Base-by-base conservation (phyloP, 148 eudicot species). In the Rhododendron molle region DNA sequence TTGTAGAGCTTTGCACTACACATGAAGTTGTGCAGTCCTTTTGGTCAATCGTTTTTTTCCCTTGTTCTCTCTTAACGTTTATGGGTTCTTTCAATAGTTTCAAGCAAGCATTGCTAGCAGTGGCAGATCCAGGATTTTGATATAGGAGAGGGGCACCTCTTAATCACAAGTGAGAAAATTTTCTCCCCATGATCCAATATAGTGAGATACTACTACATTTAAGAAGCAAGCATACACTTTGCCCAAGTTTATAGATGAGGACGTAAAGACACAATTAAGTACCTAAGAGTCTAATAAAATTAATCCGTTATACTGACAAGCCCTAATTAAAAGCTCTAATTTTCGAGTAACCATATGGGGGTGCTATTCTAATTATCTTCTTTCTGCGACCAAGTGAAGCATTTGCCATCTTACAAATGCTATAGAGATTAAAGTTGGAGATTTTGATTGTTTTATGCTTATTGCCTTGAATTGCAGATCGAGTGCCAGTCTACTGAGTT, bases 401-500 rank as follows among this genome's bases (percentile, higher is more conserved):
- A 52, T 32, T 21, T 34, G 65, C 46, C 44, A 71, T 54, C 32
- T 40, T 76, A 46, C 7, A 38, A 3, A 65, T 46, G 65, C 34
- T n/a, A 7, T 4, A 52, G 30, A 10, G 56, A 26, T 36, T 34
- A 60, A 74, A 60, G 60, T n/a, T 12, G 49, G 5, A 12, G 15
- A 46, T 20, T 44, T 74, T 13, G 3, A 23, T 50, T 81, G 74
- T 30, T 82, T 79, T 62, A 12, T 81, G 58, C 30, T 88, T 78
- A 50, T 32, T 16, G 56, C 32, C 77, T 65, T 40, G 47, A 82
- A 89, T 72, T 93, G 85, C 91, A 97, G 98, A 90, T 94, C 96
- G 71, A 91, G 93, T 87, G 98, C 98, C 83, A 90, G 86, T 89
- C 91, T 90, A 84, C 88, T 95, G 74, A 94, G 94, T 92, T 79